phyloP scores from a whole-genome alignment of 129 eudicot genomes.

The Artemisia argyi region DNA sequence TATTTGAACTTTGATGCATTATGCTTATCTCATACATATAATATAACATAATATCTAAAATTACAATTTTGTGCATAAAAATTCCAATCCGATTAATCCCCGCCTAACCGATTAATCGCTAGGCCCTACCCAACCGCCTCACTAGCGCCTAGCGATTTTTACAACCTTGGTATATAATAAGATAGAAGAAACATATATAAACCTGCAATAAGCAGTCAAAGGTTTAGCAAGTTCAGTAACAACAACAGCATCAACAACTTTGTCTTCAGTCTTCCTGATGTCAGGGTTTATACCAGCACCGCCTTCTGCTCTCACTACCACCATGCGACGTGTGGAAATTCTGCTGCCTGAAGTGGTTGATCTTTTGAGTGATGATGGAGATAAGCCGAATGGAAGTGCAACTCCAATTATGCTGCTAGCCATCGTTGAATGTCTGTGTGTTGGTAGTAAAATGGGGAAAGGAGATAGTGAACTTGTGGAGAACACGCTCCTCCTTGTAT shows the following conservation, averaged over 20 bases:
- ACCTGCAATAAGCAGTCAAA: slow-evolving; percentile 96
- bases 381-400: slow-evolving; percentile 31
- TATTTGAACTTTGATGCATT: too few relatives aligned
- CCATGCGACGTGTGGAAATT: slow-evolving; percentile 45
- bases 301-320: slow-evolving; percentile 70
- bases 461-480: slow-evolving; percentile 29
- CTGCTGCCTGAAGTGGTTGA: slow-evolving; percentile 16
- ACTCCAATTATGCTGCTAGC: slow-evolving; percentile 32
- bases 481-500: slow-evolving; percentile 30
- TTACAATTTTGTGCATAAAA: too few relatives aligned
- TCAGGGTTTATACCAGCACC: slow-evolving; percentile 67
- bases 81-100: too few relatives aligned
- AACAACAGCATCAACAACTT: slow-evolving; percentile 88
- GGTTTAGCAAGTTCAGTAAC: slow-evolving; percentile 84
- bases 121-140: too few relatives aligned
- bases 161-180: too few relatives aligned
- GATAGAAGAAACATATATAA: not conserved
- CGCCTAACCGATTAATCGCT: too few relatives aligned
- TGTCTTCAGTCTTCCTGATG: slow-evolving; percentile 75
- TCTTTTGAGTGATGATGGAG: slow-evolving; percentile 10
- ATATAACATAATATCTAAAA: too few relatives aligned
- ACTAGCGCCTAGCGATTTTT: too few relatives aligned
- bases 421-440: slow-evolving; percentile 34
- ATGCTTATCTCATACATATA: too few relatives aligned
- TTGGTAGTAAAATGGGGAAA: not conserved